Conservation (phyloP, 2,329 filamentous ascomycete species). For the Aspergillus udagawae region DNA sequence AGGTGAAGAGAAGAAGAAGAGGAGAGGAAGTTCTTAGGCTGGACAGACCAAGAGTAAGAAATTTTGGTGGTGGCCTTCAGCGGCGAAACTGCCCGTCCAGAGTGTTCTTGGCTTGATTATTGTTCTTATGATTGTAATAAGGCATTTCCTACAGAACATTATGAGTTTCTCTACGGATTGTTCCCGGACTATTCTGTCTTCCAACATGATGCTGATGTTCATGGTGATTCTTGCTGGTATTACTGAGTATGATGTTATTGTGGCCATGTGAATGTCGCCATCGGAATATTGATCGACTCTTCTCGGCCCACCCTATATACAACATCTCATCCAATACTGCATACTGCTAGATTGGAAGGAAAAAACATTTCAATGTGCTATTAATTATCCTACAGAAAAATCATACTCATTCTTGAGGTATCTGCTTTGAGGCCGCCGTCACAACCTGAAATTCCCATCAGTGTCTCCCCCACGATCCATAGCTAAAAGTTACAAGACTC, state of each 20-base stretch:
- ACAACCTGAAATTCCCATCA: neutral
- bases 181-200: neutral
- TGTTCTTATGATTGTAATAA: neutral
- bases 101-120: neutral
- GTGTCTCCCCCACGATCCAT: neutral
- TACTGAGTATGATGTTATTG: neutral
- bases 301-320: neutral
- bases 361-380: neutral
- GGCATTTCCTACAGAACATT: neutral
- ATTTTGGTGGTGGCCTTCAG: neutral
- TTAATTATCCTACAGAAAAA: neutral
- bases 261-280: neutral
- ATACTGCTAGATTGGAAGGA: neutral
- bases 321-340: neutral
- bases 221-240: neutral
- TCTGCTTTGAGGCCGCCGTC: neutral
- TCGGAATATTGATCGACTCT: neutral
- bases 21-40: slow-evolving; percentile 8
- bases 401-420: neutral
- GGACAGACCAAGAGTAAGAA: neutral
- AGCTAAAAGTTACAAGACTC: neutral
- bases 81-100: slow-evolving; percentile 1
- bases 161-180: neutral
- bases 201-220: neutral
- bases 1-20: slow-evolving; percentile 18